Base-by-base conservation (phyloP, 257 asterid genomes). In the Solanum chiquidenum region DNA sequence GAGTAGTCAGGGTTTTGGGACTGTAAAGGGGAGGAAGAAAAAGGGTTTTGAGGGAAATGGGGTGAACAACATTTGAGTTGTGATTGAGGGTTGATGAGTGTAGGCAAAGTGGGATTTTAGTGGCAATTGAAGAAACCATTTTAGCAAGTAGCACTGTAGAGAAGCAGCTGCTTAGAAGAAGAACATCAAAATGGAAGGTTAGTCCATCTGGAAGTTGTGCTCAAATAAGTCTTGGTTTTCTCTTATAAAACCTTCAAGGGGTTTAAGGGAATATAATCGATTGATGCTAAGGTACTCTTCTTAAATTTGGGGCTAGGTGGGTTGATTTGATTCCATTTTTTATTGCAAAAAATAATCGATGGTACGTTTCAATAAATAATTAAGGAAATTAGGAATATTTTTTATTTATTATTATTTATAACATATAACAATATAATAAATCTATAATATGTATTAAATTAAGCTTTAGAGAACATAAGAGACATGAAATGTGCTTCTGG, bases 51-150 rank as follows among this genome's bases (percentile, higher is more conserved):
- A 83, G 86, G 9, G 90, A 55, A 40, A 60, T 79, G 13, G 40
- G 68, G n/a, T 31, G 76, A 11, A 64, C 27, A 29, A 88, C 13
- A 49, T 87, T 89, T 37, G 88, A 86, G 66, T 34, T 64, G 85
- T 29, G 86, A 62, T 82, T 86, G 31, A 73, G 60, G 91, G 68
- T 82, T 21, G 71, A 52, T 20, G 75, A 52, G n/a, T 83, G 92
- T 31, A 76, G 40, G 74, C 90, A 75, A 87, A 90, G 91, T 31
- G 88, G 73, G 85, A 89, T 44, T 89, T 44, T 88, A 90, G 88
- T 14, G 90, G 90, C 83, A 86, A 91, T 90, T 20, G 92, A 90
- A 89, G 93, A 92, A 20, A 93, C 92, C 97, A 92, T 94, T 83
- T 83, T 13, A 44, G 66, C 40, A 86, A 27, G n/a, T n/a, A 20